Evolutionary conservation across 2,329 filamentous ascomycete species (phyloP).

Genomic region (Colletotrichum sp.): DNA sequence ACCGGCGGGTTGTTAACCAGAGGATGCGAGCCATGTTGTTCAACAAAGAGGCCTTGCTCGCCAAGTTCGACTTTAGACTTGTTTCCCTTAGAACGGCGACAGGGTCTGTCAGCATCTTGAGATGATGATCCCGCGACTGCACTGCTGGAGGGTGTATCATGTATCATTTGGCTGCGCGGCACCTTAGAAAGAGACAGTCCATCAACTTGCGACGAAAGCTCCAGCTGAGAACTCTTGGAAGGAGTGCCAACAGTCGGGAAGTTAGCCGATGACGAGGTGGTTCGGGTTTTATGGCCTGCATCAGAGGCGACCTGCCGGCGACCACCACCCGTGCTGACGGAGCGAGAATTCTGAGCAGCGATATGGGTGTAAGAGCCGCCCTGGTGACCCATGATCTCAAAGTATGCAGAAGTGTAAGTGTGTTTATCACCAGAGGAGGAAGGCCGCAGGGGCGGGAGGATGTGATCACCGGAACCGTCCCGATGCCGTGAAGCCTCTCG

Average conservation of each 20-base stretch:
- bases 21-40: not conserved
- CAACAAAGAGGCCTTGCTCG: not conserved
- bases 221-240: not conserved
- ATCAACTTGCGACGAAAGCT: not conserved
- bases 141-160: not conserved
- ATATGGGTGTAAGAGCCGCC: not conserved
- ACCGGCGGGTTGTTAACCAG: not conserved
- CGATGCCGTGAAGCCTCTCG: not conserved
- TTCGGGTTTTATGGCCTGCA: not conserved
- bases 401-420: not conserved
- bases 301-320: not conserved
- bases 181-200: not conserved
- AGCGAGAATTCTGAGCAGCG: not conserved
- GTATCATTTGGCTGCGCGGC: not conserved
- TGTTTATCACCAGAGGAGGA: not conserved
- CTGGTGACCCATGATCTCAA: not conserved
- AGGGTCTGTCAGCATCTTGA: not conserved
- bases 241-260: not conserved
- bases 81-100: not conserved
- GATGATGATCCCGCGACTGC: not conserved
- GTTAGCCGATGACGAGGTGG: not conserved
- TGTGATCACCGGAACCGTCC: not conserved
- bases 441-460: not conserved
- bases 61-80: not conserved
- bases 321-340: not conserved